These are phyloP conservation scores for Nakataea oryzae DNA, from an alignment of 2,329 filamentous ascomycete genomes.

Conservation along the genomic window DNA sequence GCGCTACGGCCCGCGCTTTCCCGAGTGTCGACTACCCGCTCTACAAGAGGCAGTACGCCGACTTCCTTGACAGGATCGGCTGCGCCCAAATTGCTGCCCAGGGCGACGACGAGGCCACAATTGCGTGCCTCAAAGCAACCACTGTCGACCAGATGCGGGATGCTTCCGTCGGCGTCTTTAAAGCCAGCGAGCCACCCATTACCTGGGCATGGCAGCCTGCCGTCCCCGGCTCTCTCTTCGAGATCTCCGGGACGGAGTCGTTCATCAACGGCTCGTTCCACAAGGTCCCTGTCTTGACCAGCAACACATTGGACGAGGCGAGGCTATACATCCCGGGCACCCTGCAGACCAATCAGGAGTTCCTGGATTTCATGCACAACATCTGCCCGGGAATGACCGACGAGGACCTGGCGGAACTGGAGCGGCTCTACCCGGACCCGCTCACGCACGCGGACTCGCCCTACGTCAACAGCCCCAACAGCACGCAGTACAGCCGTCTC, in stretches of 20 bases:
- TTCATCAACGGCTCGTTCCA: slow-evolving; percentile 16
- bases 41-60: neutral
- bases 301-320: slow-evolving; percentile 31
- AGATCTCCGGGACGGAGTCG: slow-evolving; percentile 14
- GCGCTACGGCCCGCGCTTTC: neutral
- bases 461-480: slow-evolving; percentile 26
- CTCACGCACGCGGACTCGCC: slow-evolving; percentile 16
- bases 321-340: slow-evolving; percentile 27
- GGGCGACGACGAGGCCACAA: neutral
- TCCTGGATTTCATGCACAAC: slow-evolving; percentile 24
- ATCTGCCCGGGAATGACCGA: slow-evolving; percentile 25
- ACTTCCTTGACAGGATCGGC: neutral
- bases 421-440: slow-evolving; percentile 29
- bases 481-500: slow-evolving; percentile 39
- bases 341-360: slow-evolving; percentile 21
- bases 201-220: slow-evolving; percentile 45
- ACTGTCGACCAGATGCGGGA: neutral
- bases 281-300: slow-evolving; percentile 27
- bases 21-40: neutral
- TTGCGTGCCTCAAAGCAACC: neutral
- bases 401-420: slow-evolving; percentile 21
- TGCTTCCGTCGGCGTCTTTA: slow-evolving; percentile 15
- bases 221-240: slow-evolving; percentile 24
- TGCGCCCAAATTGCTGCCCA: neutral
- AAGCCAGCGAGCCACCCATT: slow-evolving; percentile 21